Base-by-base conservation (phyloP, 1,284 basidiomycete species). In the Moniliophthora roreri region DNA sequence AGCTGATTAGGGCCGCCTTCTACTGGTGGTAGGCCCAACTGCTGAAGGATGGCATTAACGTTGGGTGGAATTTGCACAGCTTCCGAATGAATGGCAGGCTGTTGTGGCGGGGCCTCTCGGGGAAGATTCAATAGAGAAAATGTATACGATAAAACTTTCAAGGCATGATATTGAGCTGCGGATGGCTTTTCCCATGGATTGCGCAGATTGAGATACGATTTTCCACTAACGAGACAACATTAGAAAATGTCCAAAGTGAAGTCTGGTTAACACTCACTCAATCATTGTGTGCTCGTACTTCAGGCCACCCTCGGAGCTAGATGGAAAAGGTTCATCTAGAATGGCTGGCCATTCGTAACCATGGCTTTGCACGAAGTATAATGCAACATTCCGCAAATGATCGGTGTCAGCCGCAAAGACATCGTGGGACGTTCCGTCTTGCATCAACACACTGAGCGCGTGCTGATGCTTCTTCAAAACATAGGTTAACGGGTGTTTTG, bases 131-230 rank as follows among this genome's bases (percentile, higher is more conserved):
- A 58, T 40, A 76, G 67, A 42, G 82, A 74, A 63, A 90, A 89
- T 13, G 90, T 91, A 64, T 80, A 77, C 8, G 82, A 79, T n/a
- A 92, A 76, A 15, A 90, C 77, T 53, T 80, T 76, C 48, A 91
- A 69, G 2, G 89, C 87, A 61, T 89, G 87, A 8, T 71, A 56
- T 64, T 92, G 89, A 28, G 77, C 63, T 13, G 78, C 67, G 15
- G 83, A 85, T 2, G 89, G 87, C 48, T 66, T 69, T 15, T 69
- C 78, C 38, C 70, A 67, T 18, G 80, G 73, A 26, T 77, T 77
- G 11, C 63, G 59, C 23, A 89, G 76, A 34, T 74, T 74, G 15
- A 91, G 75, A 64, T 82, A 91, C 1, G 76, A 68, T 47, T 80
- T 73, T n/a, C 77, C 79, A 35, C 89, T 90, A 55, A 10, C 51